A percentile compares a stretch with the other conserved stretches of the same genome.
Evolutionary conservation across 805 yeast species (phyloP).

Genomic region (Priceomyces castillae): DNA sequence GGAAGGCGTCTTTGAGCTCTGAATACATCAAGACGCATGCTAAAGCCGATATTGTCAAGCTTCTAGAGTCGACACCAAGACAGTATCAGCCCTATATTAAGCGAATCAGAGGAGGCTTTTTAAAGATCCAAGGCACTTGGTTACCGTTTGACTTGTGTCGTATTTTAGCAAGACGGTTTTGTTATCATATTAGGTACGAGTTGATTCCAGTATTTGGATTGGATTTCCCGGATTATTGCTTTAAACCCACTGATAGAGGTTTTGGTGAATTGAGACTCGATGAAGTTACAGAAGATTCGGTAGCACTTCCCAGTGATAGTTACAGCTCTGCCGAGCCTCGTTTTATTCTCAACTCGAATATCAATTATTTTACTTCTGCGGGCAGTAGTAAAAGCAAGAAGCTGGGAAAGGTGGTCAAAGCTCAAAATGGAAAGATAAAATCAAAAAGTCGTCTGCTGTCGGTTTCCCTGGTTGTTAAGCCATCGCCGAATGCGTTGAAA

Average conservation of each 20-base stretch:
- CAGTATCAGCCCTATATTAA: slow-evolving; percentile 59
- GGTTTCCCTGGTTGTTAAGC: neutral
- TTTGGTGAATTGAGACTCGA: slow-evolving; percentile 60
- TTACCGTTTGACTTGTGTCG: slow-evolving; percentile 68
- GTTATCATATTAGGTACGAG: slow-evolving; percentile 72
- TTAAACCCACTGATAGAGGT: slow-evolving; percentile 57
- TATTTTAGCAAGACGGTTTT: slow-evolving; percentile 66
- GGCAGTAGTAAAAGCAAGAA: slow-evolving; percentile 1
- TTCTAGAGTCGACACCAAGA: slow-evolving; percentile 60
- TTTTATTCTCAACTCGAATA: slow-evolving; percentile 1
- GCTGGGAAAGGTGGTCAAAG: neutral
- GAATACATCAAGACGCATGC: slow-evolving; percentile 14
- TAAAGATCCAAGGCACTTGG: slow-evolving; percentile 96
- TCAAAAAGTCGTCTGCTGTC: neutral
- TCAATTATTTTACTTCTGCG: neutral
- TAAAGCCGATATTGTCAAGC: slow-evolving; percentile 77
- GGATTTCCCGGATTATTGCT: slow-evolving; percentile 59
- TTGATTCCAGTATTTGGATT: slow-evolving; percentile 79
- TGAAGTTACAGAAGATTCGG: slow-evolving; percentile 14
- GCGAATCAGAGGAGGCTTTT: slow-evolving; percentile 85
- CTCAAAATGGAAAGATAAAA: neutral
- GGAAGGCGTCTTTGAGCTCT: slow-evolving; percentile 54
- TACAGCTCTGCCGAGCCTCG: slow-evolving; percentile 1
- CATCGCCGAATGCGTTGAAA: neutral
- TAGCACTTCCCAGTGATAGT: neutral